A percentile compares a stretch with the other conserved stretches of the same genome.
Conservation (phyloP, 331 rosid genomes). For the Cydonia oblonga region DNA sequence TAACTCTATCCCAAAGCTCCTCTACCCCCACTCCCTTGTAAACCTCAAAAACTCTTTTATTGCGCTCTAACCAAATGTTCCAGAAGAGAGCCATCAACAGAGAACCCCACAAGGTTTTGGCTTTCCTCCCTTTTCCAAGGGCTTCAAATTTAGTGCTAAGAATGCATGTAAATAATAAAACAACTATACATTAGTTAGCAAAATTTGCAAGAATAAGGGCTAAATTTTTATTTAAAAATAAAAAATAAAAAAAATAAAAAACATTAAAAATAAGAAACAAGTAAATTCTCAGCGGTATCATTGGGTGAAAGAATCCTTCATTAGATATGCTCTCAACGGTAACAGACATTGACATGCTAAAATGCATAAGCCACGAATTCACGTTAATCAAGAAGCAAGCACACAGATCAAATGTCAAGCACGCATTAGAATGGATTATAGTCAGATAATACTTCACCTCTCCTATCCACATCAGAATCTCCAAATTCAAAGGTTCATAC, state of each 20-base stretch:
- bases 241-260: neutral
- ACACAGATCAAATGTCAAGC: neutral
- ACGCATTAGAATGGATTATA: neutral
- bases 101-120: too few relatives aligned
- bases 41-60: too few relatives aligned
- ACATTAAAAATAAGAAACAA: neutral
- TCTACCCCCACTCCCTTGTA: too few relatives aligned
- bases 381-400: neutral
- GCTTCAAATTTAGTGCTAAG: too few relatives aligned
- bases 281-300: neutral
- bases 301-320: neutral
- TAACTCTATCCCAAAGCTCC: too few relatives aligned
- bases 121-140: too few relatives aligned
- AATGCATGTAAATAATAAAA: conserved; percentile 9
- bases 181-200: neutral
- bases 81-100: too few relatives aligned
- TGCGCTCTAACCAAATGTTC: too few relatives aligned
- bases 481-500: conserved; percentile 81
- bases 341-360: neutral
- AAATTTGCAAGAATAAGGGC: neutral
- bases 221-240: neutral
- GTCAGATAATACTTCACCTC: conserved; percentile 47
- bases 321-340: neutral
- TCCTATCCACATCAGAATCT: conserved; percentile 94
- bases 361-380: neutral